These are phyloP conservation scores for Pseudogymnoascus sp. DNA, from an alignment of 2,329 filamentous ascomycete genomes.

Conservation along the genomic window DNA sequence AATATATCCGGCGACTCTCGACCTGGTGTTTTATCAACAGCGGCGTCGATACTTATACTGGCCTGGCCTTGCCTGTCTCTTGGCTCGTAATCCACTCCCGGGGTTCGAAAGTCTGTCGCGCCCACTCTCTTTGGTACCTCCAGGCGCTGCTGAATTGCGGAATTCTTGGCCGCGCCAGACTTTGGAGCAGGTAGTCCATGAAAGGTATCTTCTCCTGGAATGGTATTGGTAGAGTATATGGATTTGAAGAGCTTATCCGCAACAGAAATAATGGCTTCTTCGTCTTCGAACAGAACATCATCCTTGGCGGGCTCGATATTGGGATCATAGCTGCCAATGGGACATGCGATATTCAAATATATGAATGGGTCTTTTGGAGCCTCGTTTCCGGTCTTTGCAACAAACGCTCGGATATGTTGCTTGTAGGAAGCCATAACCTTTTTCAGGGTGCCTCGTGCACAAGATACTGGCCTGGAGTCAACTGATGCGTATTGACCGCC, in stretches of 20 bases:
- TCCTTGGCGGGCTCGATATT: conserved; percentile 68
- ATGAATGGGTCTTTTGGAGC: conserved; percentile 49
- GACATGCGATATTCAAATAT: conserved; percentile 54
- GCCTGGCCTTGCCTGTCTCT: neutral
- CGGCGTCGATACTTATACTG: neutral
- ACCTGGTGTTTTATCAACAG: neutral
- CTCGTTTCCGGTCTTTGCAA: conserved; percentile 18
- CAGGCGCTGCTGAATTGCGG: neutral
- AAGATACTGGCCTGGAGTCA: conserved; percentile 56
- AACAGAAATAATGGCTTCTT: conserved; percentile 33
- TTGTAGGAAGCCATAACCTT: conserved; percentile 49
- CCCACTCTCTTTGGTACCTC: neutral
- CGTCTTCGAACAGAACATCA: conserved; percentile 59
- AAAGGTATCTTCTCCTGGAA: conserved; percentile 37
- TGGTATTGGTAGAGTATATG: conserved; percentile 14
- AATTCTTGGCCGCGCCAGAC: neutral
- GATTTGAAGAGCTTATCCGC: conserved; percentile 24
- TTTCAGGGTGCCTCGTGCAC: conserved; percentile 48
- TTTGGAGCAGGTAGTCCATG: conserved; percentile 1
- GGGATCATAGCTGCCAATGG: conserved; percentile 55
- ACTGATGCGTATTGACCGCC: conserved; percentile 58
- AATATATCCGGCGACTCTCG: neutral
- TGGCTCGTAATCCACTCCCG: neutral
- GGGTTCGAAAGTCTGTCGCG: neutral
- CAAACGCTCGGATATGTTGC: conserved; percentile 35